Evolutionary conservation across 2,329 filamentous ascomycete genomes (phyloP), one percentile per base, ranked within the genome.

Genomic region (Talaromyces sp.): DNA sequence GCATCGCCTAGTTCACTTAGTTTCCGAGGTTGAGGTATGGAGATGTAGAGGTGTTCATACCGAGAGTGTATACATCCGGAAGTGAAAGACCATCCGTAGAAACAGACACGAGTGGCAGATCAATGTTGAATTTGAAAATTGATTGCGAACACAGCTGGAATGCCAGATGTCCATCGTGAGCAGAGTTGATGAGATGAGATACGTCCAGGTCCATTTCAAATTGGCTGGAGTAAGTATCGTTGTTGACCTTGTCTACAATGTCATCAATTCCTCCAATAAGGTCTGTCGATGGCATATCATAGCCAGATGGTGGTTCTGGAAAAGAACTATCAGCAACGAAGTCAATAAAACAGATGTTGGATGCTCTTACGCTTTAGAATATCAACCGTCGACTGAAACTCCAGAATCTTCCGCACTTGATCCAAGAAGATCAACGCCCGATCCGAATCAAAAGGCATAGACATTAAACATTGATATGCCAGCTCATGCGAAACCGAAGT

Each of bases 131-230:
- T 2, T 75, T 71, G 46, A 87, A 85, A 5, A 70, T 57, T 1
- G 53, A 51, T n/a, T 62, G 48, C 1, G 70, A 70, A 43, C 65
- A 70, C 14, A 68, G 57, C 5, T 59, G 42, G 20, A 67, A 65
- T 13, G 9, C 37, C 13, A 75, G 60, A 63, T 90, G 87, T 1
- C 85, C 84, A 64, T 90, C 86, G 59, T 88, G 84, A 3, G 82
- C 81, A 1, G 74, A 75, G 20, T 77, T 75, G 32, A 85, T 74
- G 7, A 83, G 69, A 32, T 76, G 69, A 51, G 81, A 80, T 2
- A 89, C 72, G 24, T 82, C 81, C 7, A 72, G 56, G 60, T 84
- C 79, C 57, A 84, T 83, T 7, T 80, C 77, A 62, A 80, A 83
- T 60, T 86, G 82, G 64, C 75, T 81, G 3, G 69, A 64, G 60